Evolutionary conservation across 352 stramenopile genomes (phyloP), one percentile per base, ranked within the genome.

Genomic region (Phytophthora citricola): DNA sequence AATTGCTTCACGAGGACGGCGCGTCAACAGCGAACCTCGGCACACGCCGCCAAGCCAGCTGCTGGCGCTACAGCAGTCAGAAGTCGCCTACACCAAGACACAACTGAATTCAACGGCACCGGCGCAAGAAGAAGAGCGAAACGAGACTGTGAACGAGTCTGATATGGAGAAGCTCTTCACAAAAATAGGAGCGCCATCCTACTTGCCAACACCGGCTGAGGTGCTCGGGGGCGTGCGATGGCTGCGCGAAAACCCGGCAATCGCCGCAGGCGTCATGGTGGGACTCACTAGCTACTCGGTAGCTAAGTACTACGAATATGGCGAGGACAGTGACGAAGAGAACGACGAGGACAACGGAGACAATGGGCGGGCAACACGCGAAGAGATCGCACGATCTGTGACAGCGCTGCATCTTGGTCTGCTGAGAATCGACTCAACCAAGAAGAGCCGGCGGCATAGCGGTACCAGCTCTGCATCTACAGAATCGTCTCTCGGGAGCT

Each of bases 241-340:
- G 75, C 66, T 91, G 46, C 82, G 82, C 20, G 79, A 91, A 45
- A 89, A 93, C 40, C 81, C 85, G 8, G 79, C 72, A 14, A 69
- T 93, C 12, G 85, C 84, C 2, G 80, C 83, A 0, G 81, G 81
- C 2, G 82, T 88, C 57, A 73, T 88, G 22, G 82, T 90, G 20
- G 85, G 82, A 2, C 70, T 91, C 52, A 91, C 85, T 2, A 87
- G 81, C 62, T 85, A 89, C 45, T 89, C 82, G 0, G 71, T 93
- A 15, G 82, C 81, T 32, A 83, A 84, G 47, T 91, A 91, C 73
- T 89, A 90, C 38, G 79, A 85, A 12, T 58, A 73, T 46, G 62
- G 54, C 5, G 51, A 26, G 46, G 71, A 83, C n/a, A 71, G 73
- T 31, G 60, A 63, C 39, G 52, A 63, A 15, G 78, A 85, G 6